phyloP scores from a whole-genome alignment of 257 asterid genomes.

The Solanum peruvianum region DNA sequence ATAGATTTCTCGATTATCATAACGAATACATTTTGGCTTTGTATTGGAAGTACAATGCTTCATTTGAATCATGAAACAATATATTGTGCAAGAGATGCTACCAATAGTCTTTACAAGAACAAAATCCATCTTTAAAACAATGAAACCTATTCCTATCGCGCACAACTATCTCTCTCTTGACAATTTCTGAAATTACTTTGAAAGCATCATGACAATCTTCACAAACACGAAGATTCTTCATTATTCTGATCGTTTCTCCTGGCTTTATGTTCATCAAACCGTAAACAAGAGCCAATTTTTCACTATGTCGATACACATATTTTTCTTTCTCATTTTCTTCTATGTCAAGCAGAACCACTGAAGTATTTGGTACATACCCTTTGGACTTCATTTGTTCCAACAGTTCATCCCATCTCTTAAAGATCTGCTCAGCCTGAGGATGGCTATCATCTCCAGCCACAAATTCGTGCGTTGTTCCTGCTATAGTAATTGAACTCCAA shows the following conservation, averaged over 20 bases:
- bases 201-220: slow-evolving; percentile 60
- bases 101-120: slow-evolving; percentile 53
- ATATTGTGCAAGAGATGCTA: neutral
- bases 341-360: slow-evolving; percentile 37
- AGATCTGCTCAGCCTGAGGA: slow-evolving; percentile 33
- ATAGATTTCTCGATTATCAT: neutral
- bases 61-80: neutral
- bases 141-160: slow-evolving; percentile 55
- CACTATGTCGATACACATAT: slow-evolving; percentile 40
- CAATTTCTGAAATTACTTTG: slow-evolving; percentile 50
- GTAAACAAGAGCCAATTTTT: slow-evolving; percentile 48
- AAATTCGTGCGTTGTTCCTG: slow-evolving; percentile 48
- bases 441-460: slow-evolving; percentile 59
- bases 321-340: slow-evolving; percentile 45
- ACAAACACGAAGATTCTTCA: slow-evolving; percentile 61
- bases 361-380: slow-evolving; percentile 54
- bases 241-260: slow-evolving; percentile 40
- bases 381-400: slow-evolving; percentile 24
- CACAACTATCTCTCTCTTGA: slow-evolving; percentile 34
- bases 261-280: slow-evolving; percentile 37
- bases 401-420: slow-evolving; percentile 20
- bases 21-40: neutral
- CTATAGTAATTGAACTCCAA: slow-evolving; percentile 28
- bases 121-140: slow-evolving; percentile 41
- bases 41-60: neutral